Evolutionary conservation across 1,139 yeast genomes (phyloP).

Genomic region (Protomyces inundatus): DNA sequence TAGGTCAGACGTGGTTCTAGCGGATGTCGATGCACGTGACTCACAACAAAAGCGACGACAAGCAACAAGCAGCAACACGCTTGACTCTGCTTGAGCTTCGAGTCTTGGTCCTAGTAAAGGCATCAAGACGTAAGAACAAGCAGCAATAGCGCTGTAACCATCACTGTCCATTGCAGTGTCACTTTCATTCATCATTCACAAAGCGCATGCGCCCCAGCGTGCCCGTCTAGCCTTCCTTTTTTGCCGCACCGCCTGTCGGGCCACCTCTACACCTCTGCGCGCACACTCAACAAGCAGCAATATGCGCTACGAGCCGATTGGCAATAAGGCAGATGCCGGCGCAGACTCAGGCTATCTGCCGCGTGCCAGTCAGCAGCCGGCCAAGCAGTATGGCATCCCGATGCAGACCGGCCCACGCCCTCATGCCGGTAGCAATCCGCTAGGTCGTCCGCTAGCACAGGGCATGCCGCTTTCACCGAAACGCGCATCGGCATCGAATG

Average conservation of each 20-base stretch:
- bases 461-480: neutral
- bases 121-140: too few relatives aligned
- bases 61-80: too few relatives aligned
- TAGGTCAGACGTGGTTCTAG: too few relatives aligned
- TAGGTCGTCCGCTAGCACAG: neutral
- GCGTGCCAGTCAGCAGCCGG: neutral
- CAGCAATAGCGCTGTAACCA: too few relatives aligned
- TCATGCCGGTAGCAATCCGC: neutral
- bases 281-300: neutral
- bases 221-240: neutral
- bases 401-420: neutral
- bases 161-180: too few relatives aligned
- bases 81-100: too few relatives aligned
- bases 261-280: neutral
- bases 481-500: neutral
- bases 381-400: neutral
- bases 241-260: neutral
- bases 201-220: neutral
- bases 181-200: neutral
- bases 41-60: too few relatives aligned
- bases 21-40: too few relatives aligned
- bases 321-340: too few relatives aligned
- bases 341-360: too few relatives aligned
- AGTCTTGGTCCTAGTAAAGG: too few relatives aligned
- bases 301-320: neutral